Evolutionary conservation across 176 grass and related monocot species (phyloP).

Genomic region (Calamus simplicifolius): DNA sequence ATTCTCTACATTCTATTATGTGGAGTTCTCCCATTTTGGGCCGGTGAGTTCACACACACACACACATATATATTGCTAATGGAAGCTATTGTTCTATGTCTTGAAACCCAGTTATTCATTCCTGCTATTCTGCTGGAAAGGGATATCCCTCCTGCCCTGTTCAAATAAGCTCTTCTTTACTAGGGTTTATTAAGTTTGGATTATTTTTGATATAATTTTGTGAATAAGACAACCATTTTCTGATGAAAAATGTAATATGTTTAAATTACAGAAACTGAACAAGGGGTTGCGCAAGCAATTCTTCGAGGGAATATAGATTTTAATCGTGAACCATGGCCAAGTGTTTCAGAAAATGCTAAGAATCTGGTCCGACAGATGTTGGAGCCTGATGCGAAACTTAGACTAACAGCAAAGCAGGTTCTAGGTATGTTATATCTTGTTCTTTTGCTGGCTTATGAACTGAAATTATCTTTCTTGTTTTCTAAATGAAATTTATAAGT

Average conservation of each 20-base stretch:
- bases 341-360: slow-evolving; percentile 5
- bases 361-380: slow-evolving; percentile 3
- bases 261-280: slow-evolving; percentile 4
- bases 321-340: slow-evolving; percentile 4
- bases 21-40: slow-evolving; percentile 99
- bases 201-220: neutral
- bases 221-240: slow-evolving; percentile 1
- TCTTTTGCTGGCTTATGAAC: neutral
- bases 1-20: slow-evolving; percentile 96
- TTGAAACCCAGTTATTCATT: no score
- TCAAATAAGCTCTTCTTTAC: no score
- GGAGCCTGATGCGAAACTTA: neutral
- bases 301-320: slow-evolving; percentile 1
- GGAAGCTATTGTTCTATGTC: no score
- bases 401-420: slow-evolving; percentile 2
- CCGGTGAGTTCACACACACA: slow-evolving; percentile 50
- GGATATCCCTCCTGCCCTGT: no score
- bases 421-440: neutral
- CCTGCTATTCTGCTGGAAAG: no score
- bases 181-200: no score
- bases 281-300: slow-evolving; percentile 4
- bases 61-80: no score
- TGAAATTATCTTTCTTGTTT: neutral
- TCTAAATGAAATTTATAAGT: no score
- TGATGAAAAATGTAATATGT: slow-evolving; percentile 2